Evolutionary conservation across 768 basidiomycete genomes (phyloP).

Genomic region (Amanita muscaria): DNA sequence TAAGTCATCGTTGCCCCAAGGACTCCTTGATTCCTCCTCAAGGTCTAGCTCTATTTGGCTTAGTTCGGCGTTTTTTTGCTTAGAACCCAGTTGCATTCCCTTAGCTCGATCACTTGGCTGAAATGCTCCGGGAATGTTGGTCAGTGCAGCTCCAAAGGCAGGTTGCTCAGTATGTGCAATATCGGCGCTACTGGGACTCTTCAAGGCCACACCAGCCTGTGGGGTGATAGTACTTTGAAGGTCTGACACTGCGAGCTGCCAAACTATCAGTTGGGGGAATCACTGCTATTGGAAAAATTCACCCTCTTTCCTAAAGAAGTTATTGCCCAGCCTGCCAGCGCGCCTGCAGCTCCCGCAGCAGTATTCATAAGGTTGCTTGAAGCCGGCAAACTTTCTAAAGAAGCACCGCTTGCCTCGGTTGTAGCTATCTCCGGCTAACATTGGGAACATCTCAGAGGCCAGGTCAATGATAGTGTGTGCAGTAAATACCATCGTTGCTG

Average conservation of each 20-base stretch:
- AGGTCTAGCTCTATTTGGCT: conserved; percentile 40
- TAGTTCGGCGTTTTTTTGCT: conserved; percentile 26
- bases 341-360: conserved; percentile 86
- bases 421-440: conserved; percentile 30
- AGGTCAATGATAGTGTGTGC: neutral
- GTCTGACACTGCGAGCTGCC: conserved; percentile 62
- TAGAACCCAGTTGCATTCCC: conserved; percentile 57
- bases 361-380: conserved; percentile 64
- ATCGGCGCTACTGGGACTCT: neutral
- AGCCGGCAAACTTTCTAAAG: conserved; percentile 19
- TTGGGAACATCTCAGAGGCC: neutral
- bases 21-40: conserved; percentile 32
- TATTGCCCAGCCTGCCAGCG: conserved; percentile 93
- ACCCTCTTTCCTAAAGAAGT: conserved; percentile 83
- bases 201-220: conserved; percentile 27
- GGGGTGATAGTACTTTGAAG: conserved; percentile 58
- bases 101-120: conserved; percentile 26
- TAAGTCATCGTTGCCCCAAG: conserved; percentile 72
- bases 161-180: neutral
- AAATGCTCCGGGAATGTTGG: neutral
- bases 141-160: neutral
- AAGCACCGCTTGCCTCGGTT: conserved; percentile 18
- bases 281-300: conserved; percentile 7
- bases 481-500: conserved; percentile 65
- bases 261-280: neutral